These are phyloP conservation scores for Butyriboletus loyo DNA, from an alignment of 768 basidiomycete species.

Conservation along the genomic window DNA sequence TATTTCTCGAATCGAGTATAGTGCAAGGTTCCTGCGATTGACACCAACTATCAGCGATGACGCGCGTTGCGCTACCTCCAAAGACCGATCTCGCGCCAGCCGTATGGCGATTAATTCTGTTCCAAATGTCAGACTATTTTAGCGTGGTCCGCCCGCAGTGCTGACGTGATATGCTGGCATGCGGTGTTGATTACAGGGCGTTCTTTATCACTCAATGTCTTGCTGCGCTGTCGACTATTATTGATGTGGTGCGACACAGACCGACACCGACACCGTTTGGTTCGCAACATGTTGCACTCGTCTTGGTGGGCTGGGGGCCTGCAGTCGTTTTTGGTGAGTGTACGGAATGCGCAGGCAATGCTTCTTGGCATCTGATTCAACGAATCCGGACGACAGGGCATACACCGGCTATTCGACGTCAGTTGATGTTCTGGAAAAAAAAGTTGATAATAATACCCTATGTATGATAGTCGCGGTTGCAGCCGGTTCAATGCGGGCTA, in stretches of 20 bases:
- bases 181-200: conserved; percentile 25
- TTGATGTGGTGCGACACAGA: conserved; percentile 43
- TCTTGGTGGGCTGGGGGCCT: conserved; percentile 61
- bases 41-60: conserved; percentile 3
- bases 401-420: conserved; percentile 37
- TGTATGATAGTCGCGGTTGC: not conserved
- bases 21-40: not conserved
- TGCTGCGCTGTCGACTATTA: conserved; percentile 46
- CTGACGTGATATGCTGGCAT: not conserved
- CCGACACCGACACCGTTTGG: conserved; percentile 52
- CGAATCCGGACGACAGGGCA: conserved; percentile 28
- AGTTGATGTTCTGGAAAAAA: conserved; percentile 35
- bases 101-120: conserved; percentile 52
- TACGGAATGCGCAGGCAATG: not conserved
- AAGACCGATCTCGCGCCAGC: conserved; percentile 35
- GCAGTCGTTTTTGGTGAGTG: conserved; percentile 50
- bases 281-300: conserved; percentile 60
- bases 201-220: conserved; percentile 49
- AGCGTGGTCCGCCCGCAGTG: not conserved
- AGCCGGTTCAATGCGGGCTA: not conserved
- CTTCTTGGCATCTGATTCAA: not conserved
- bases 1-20: not conserved
- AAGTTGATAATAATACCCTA: not conserved
- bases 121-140: conserved; percentile 40
- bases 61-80: not conserved